A percentile compares a stretch with the other conserved stretches of the same genome.
phyloP scores from a whole-genome alignment of 2,329 filamentous ascomycete genomes.

The Fusarium proliferatum region DNA sequence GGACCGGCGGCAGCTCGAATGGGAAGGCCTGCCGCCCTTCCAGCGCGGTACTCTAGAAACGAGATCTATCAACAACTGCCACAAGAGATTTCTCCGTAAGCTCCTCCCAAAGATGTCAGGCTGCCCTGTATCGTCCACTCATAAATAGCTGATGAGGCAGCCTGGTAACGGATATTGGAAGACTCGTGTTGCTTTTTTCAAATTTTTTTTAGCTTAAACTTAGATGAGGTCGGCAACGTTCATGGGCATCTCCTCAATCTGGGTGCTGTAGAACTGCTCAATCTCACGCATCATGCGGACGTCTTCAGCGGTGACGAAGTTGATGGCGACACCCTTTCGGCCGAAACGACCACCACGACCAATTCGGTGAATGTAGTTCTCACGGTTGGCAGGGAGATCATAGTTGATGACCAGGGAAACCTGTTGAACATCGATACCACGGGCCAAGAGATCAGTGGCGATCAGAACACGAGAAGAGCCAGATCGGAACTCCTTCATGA shows the following conservation, averaged over 20 bases:
- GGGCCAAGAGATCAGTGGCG: constrained; percentile 95
- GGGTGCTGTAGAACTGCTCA: constrained; percentile 99
- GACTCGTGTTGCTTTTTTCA: constrained; percentile 38
- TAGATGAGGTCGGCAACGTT: constrained; percentile 82
- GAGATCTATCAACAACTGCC: constrained; percentile 56
- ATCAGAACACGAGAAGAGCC: constrained; percentile 98
- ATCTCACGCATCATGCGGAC: constrained; percentile 99
- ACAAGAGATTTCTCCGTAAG: constrained; percentile 50
- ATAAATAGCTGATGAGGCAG: constrained; percentile 35
- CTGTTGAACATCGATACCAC: constrained; percentile 99
- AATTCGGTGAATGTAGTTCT: constrained; percentile 99
- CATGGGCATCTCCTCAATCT: constrained; percentile 99
- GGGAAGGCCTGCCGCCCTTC: constrained; percentile 33
- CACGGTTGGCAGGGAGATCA: constrained; percentile 96
- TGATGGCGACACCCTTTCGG: constrained; percentile 99
- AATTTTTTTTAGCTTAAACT: constrained; percentile 47
- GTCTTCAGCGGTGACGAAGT: constrained; percentile 99
- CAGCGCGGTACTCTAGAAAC: constrained; percentile 51
- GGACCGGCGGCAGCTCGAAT: constrained; percentile 41
- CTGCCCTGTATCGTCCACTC: constrained; percentile 40
- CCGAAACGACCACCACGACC: constrained; percentile 99
- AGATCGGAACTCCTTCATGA: constrained; percentile 99
- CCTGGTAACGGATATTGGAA: constrained; percentile 40
- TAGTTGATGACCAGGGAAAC: constrained; percentile 99
- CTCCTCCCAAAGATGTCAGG: constrained; percentile 47